Base-by-base conservation (phyloP, 176 grass and related monocot species). In the Oryza longistaminata region DNA sequence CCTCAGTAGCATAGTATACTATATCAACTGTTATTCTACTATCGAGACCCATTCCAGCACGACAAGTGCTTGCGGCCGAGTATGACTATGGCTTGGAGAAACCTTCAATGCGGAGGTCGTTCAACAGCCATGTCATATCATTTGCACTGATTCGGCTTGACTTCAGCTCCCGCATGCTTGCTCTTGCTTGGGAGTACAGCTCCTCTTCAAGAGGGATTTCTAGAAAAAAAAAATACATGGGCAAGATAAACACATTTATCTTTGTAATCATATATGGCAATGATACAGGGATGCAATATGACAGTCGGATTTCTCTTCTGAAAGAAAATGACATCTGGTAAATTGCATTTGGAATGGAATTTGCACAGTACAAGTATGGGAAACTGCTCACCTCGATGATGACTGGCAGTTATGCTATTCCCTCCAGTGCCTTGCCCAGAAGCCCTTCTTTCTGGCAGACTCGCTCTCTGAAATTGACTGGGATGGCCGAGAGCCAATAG, bases 371-470 rank as follows among this genome's bases (percentile, higher is more conserved):
- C 5, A 67, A 26, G 33, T 80, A 79, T 10, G 31, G 17, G 9
- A 78, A 79, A n/a, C 64, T 74, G 61, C 75, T 74, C 80, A 90
- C 85, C 88, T 80, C 21, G 70, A 39, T 24, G 15, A 79, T 9
- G 22, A 78, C 33, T 9, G 70, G 24, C 66, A 44, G 49, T 66
- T 27, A 75, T 48, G 22, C 86, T 88, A 97, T 44, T 93, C 92
- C 50, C 61, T 89, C 82, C 82, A 71, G 68, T 93, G 85, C 73
- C 89, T 85, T 35, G 48, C 85, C 95, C 95, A 98, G 86, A 98
- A 95, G 19, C 95, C 85, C 77, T 87, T 98, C 83, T 95, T 98
- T 66, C 85, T 93, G 43, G 75, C 81, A 16, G 79, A 75, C 44
- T 92, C 91, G 6, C 60, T 83, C 50, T 91, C 89, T 79, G 82